Evolutionary conservation across 2,329 filamentous ascomycete species (phyloP).

Genomic region (Alternaria alternata): DNA sequence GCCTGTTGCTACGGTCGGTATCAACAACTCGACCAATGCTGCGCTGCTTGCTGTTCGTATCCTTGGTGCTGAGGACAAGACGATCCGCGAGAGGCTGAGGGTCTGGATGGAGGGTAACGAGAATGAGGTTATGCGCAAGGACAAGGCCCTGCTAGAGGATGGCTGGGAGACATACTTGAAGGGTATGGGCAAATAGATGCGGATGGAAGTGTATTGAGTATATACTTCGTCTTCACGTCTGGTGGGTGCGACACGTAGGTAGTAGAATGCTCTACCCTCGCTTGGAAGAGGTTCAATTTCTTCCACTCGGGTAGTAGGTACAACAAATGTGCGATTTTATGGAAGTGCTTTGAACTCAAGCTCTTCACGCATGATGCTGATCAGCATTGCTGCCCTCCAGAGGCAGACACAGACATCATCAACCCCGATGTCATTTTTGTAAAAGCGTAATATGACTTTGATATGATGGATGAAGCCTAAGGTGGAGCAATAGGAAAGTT

Average conservation of each 20-base stretch:
- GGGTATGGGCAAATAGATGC: constrained; percentile 45
- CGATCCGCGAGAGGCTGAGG: constrained; percentile 66
- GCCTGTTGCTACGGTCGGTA: constrained; percentile 54
- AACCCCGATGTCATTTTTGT: too few species aligned
- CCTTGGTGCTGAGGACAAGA: constrained; percentile 58
- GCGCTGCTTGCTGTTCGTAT: constrained; percentile 58
- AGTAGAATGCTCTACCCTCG: neutral
- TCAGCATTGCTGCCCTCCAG: too few species aligned
- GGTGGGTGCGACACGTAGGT: neutral
- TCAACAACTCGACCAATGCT: constrained; percentile 58
- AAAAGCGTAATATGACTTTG: too few species aligned
- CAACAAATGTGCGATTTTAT: neutral
- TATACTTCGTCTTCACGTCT: neutral
- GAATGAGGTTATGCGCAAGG: constrained; percentile 71
- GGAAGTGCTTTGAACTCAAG: neutral
- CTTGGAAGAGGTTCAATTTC: neutral
- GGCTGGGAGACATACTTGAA: constrained; percentile 65
- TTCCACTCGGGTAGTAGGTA: neutral
- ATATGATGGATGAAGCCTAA: too few species aligned
- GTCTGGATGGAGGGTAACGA: constrained; percentile 70
- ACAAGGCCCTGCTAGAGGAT: constrained; percentile 62
- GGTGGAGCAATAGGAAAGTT: too few species aligned
- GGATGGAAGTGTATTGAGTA: neutral
- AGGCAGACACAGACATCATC: too few species aligned
- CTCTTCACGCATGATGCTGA: too few species aligned